Base-by-base conservation (phyloP, 108 stramenopile species). In the Phaeodactylum tricornutum region DNA sequence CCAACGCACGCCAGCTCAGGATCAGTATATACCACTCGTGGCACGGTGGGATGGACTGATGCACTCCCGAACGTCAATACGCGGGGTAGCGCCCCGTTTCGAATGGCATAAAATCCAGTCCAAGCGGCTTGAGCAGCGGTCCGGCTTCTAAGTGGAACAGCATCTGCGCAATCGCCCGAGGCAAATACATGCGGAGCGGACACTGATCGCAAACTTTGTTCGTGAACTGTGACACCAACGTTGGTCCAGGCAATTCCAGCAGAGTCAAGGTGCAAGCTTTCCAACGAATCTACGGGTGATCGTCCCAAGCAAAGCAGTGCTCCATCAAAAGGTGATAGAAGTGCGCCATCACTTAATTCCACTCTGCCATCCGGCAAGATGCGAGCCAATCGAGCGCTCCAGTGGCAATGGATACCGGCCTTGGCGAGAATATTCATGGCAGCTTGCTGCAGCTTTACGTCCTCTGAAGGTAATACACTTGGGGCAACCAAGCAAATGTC, bases 1-100 rank as follows among this genome's bases (percentile, higher is more conserved):
- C 73, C 73, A 4, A 63, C 52, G 11, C 67, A 69, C 0, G 63
- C 67, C 22, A 74, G n/a, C 42, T 74, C 73, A 3, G 73, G 73
- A 45, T 74, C 73, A 9, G 62, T 60, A 34, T 50, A 67, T n/a
- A 57, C 53, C 14, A 74, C 73, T 22, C 64, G 24, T 17, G 73
- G 73, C 0, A 74, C 73, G 11, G 29, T 29, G 4, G 42, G 34
- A 36, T 74, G 73, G 4, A 46, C 33, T 11, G 66, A 38, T 9
- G 29, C 15, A 8, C 17, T 15, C 16, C 50, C 38, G 0, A 53
- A 6, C 7, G 47, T 23, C 1, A 74, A 24, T 1, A 65, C 39
- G 0, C 46, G 29, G 15, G 73, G 73, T 15, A 74, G 12, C 4
- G 41, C 0, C 0, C 55, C 40, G 21, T 58, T 53, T n/a, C 33